Evolutionary conservation across 441 rosid genomes (phyloP).

Genomic region (Bocquillonia castaneifolia): DNA sequence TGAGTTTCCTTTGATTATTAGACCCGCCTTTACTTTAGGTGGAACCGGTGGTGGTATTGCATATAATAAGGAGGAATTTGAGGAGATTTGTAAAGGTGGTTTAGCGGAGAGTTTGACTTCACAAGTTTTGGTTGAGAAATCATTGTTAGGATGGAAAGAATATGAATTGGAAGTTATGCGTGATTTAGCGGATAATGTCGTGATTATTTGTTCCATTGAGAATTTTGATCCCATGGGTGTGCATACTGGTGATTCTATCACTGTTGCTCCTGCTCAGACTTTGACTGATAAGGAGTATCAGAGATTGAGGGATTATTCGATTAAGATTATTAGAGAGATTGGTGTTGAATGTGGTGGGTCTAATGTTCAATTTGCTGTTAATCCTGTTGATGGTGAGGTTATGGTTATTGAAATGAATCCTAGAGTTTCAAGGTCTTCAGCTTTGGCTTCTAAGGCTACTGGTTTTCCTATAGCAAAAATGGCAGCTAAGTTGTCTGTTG

Average conservation of each 20-base stretch:
- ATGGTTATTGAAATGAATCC: slow-evolving; percentile 99
- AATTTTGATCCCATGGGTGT: slow-evolving; percentile 98
- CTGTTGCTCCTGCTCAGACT: slow-evolving; percentile 95
- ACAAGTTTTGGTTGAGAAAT: slow-evolving; percentile 91
- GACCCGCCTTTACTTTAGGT: slow-evolving; percentile 87
- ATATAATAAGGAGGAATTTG: slow-evolving; percentile 82
- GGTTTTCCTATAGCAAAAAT: slow-evolving; percentile 98
- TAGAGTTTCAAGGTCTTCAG: slow-evolving; percentile 88
- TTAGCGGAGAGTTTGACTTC: slow-evolving; percentile 77
- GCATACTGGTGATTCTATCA: slow-evolving; percentile 93
- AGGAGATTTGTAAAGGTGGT: slow-evolving; percentile 72
- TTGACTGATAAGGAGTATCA: slow-evolving; percentile 89
- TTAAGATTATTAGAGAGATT: slow-evolving; percentile 88
- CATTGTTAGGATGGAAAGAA: slow-evolving; percentile 88
- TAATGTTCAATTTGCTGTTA: slow-evolving; percentile 90
- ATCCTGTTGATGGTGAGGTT: slow-evolving; percentile 93
- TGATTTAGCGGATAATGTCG: slow-evolving; percentile 93
- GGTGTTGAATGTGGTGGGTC: slow-evolving; percentile 99
- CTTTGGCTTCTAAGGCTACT: slow-evolving; percentile 93
- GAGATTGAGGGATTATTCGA: slow-evolving; percentile 79
- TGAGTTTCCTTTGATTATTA: slow-evolving; percentile 83
- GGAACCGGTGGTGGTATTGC: slow-evolving; percentile 97
- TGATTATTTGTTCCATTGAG: slow-evolving; percentile 89
- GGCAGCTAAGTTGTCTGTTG: slow-evolving; percentile 94
- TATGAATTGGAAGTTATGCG: slow-evolving; percentile 95